These are phyloP conservation scores for Tephrocybe sp. DNA, from an alignment of 768 basidiomycete genomes.

Conservation along the genomic window DNA sequence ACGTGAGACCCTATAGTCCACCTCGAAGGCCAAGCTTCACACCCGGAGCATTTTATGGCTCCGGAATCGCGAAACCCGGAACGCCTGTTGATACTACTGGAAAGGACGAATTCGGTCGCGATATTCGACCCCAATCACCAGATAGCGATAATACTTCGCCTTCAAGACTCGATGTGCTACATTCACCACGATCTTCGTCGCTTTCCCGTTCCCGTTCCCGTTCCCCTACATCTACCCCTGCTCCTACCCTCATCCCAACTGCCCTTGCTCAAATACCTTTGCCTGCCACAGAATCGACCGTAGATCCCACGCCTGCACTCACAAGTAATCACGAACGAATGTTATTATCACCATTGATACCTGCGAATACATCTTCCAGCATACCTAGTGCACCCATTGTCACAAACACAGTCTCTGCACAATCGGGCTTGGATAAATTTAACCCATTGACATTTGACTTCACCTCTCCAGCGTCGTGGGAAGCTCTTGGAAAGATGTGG, in stretches of 20 bases:
- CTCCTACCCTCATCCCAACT: conserved; percentile 16
- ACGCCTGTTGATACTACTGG: conserved; percentile 34
- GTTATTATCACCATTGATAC: conserved; percentile 48
- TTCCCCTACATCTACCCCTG: too few relatives aligned
- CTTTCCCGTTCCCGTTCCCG: too few relatives aligned
- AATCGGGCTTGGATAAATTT: conserved; percentile 64
- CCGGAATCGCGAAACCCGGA: conserved; percentile 21
- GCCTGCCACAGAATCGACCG: conserved; percentile 30
- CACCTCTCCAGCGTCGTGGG: conserved; percentile 74
- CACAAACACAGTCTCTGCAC: conserved; percentile 33
- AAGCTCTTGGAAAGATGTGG: conserved; percentile 80
- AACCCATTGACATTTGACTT: conserved; percentile 73
- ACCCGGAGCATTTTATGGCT: conserved; percentile 21
- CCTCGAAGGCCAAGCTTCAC: conserved; percentile 45
- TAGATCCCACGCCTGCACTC: conserved; percentile 42
- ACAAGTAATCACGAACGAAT: conserved; percentile 47
- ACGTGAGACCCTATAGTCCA: conserved; percentile 60
- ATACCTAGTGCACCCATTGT: conserved; percentile 40
- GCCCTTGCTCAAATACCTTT: conserved; percentile 1
- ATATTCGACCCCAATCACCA: conserved; percentile 62
- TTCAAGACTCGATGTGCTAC: conserved; percentile 20
- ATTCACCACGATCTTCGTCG: conserved; percentile 23
- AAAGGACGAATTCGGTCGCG: conserved; percentile 88
- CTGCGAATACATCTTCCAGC: conserved; percentile 58
- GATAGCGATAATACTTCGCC: conserved; percentile 24